phyloP scores from a whole-genome alignment of 2,329 filamentous ascomycete species.

The Claviceps sp. region DNA sequence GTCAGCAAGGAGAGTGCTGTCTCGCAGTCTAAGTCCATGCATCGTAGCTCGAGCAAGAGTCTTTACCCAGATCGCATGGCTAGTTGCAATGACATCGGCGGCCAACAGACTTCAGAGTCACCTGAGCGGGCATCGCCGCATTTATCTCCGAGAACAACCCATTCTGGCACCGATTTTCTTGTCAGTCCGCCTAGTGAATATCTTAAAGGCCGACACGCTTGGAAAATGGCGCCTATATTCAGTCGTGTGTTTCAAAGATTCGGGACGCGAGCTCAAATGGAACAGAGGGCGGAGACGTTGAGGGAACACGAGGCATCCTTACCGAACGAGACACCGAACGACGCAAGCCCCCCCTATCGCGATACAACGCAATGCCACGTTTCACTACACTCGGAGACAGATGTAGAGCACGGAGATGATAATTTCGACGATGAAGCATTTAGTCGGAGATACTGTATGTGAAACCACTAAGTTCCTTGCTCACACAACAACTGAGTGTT shows the following conservation, averaged over 20 bases:
- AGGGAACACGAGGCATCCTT: too few relatives aligned
- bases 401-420: neutral
- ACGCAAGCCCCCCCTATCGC: too few relatives aligned
- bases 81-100: neutral
- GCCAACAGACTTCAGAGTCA: neutral
- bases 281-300: too few relatives aligned
- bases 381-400: neutral
- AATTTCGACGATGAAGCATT: conserved; percentile 15
- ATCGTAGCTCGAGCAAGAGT: neutral
- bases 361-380: too few relatives aligned
- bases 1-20: neutral
- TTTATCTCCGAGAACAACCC: neutral
- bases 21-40: neutral
- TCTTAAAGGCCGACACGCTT: neutral
- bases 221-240: neutral
- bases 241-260: neutral
- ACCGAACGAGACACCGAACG: too few relatives aligned
- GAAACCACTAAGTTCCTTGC: too few relatives aligned
- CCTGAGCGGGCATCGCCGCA: neutral
- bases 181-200: neutral
- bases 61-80: neutral
- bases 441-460: conserved; percentile 19
- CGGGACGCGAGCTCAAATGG: neutral
- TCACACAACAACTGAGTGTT: too few relatives aligned
- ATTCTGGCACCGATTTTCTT: neutral